Conservation (phyloP, 208 protist species). For the Wallacemonas sp. region DNA sequence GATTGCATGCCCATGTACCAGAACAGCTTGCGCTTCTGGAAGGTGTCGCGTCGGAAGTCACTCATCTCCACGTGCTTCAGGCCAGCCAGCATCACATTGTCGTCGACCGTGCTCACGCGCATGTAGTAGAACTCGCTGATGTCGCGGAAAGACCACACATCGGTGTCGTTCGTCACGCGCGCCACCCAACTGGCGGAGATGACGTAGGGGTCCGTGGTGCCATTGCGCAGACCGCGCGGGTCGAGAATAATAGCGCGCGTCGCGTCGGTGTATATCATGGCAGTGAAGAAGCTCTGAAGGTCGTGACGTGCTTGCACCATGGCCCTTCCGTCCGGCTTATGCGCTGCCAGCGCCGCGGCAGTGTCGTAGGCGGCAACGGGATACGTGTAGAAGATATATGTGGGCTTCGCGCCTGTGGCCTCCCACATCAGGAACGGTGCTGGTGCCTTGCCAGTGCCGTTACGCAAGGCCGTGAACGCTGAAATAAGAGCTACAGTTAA, state of each 20-base stretch:
- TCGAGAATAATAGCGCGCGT: neutral
- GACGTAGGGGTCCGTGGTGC: neutral
- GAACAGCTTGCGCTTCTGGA: neutral
- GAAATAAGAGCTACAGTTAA: neutral
- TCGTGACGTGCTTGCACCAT: neutral
- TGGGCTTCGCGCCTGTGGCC: neutral
- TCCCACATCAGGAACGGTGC: neutral
- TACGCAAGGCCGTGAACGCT: neutral
- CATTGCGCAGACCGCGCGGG: neutral
- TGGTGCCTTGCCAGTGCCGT: neutral
- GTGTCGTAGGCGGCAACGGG: neutral
- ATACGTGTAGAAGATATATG: neutral
- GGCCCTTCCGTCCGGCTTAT: neutral
- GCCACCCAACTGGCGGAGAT: neutral
- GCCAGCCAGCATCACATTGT: slow-evolving; percentile 24
- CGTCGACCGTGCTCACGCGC: slow-evolving; percentile 12
- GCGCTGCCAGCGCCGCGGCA: neutral
- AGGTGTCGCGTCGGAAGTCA: neutral
- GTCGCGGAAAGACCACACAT: neutral
- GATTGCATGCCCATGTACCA: neutral
- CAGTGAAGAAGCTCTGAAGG: neutral
- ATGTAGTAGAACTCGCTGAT: neutral
- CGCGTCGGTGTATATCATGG: neutral
- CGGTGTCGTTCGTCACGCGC: neutral
- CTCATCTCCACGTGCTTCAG: slow-evolving; percentile 20